These are phyloP conservation scores for Corinectria fuckeliana DNA, from an alignment of 2,329 filamentous ascomycete genomes.

Conservation along the genomic window DNA sequence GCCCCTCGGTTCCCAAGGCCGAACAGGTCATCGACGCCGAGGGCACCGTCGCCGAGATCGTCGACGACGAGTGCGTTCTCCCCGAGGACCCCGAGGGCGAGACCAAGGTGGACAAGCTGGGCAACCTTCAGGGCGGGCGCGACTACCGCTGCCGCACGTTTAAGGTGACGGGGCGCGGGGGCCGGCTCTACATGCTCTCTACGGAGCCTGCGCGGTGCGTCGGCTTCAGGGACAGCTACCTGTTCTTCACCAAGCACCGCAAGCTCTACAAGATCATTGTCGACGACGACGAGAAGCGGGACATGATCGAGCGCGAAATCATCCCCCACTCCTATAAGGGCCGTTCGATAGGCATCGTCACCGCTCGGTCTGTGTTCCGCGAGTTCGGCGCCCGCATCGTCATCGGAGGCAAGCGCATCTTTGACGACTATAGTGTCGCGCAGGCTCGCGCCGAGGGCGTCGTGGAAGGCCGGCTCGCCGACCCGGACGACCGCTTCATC, in stretches of 20 bases:
- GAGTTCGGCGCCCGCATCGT: constrained; percentile 96
- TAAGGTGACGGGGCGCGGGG: constrained; percentile 81
- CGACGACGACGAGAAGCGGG: constrained; percentile 94
- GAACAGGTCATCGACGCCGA: constrained; percentile 92
- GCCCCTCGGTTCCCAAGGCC: constrained; percentile 75
- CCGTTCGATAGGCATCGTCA: constrained; percentile 94
- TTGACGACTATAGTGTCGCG: constrained; percentile 87
- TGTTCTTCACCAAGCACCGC: constrained; percentile 98
- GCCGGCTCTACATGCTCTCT: constrained; percentile 95
- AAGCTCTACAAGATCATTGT: constrained; percentile 98
- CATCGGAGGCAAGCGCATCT: constrained; percentile 84
- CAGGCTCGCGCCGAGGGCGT: constrained; percentile 78
- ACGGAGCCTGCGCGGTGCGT: constrained; percentile 97
- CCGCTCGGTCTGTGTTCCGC: constrained; percentile 93
- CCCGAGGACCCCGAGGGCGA: constrained; percentile 89
- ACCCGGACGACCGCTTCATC: constrained; percentile 83
- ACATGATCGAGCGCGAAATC: constrained; percentile 93
- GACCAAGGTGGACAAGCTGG: constrained; percentile 89
- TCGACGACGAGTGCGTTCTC: constrained; percentile 89
- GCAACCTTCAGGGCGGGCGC: constrained; percentile 80
- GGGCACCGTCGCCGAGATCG: constrained; percentile 87
- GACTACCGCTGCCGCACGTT: constrained; percentile 97
- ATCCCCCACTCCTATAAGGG: constrained; percentile 99
- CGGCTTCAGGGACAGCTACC: constrained; percentile 95
- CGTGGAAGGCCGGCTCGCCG: constrained; percentile 87